Evolutionary conservation across 1,284 basidiomycete genomes (phyloP).

Genomic region (Rhodotorula sp.): DNA sequence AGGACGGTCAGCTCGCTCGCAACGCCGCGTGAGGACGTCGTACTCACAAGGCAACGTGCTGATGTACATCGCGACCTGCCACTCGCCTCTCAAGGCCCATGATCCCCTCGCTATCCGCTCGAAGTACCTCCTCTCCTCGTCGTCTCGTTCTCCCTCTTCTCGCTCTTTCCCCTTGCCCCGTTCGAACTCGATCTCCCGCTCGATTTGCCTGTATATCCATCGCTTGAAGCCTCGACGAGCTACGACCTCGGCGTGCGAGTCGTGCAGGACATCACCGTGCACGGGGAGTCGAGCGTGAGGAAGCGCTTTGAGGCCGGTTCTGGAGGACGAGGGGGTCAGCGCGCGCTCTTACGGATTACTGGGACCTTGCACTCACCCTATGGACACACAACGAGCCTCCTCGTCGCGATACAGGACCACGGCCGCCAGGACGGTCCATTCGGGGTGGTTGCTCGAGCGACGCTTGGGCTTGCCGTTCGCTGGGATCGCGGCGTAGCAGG

Average conservation of each 20-base stretch:
- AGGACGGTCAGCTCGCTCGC: too few relatives aligned
- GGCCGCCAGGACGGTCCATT: conserved; percentile 52
- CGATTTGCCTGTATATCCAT: conserved; percentile 75
- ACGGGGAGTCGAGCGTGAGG: conserved; percentile 63
- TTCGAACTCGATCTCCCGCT: conserved; percentile 53
- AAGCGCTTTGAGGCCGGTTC: conserved; percentile 83
- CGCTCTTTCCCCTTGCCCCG: conserved; percentile 46
- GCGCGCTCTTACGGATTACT: too few relatives aligned
- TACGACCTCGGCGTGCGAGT: conserved; percentile 85
- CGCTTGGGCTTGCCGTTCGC: conserved; percentile 47
- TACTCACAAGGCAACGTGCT: conserved; percentile 82
- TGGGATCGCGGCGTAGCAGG: conserved; percentile 46
- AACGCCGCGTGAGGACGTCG: not conserved
- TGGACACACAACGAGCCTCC: conserved; percentile 26
- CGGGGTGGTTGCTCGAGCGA: conserved; percentile 47
- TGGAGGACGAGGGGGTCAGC: conserved; percentile 41
- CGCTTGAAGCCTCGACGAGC: conserved; percentile 72
- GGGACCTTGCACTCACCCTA: conserved; percentile 29
- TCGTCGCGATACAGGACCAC: conserved; percentile 13
- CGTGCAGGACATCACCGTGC: conserved; percentile 79
- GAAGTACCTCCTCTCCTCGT: not conserved
- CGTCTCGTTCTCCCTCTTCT: not conserved
- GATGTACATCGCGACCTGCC: conserved; percentile 69
- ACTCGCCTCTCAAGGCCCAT: conserved; percentile 57
- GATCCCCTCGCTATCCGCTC: conserved; percentile 29